These are phyloP conservation scores for Paecilomyces formosus DNA, from an alignment of 2,329 filamentous ascomycete species.

Conservation along the genomic window DNA sequence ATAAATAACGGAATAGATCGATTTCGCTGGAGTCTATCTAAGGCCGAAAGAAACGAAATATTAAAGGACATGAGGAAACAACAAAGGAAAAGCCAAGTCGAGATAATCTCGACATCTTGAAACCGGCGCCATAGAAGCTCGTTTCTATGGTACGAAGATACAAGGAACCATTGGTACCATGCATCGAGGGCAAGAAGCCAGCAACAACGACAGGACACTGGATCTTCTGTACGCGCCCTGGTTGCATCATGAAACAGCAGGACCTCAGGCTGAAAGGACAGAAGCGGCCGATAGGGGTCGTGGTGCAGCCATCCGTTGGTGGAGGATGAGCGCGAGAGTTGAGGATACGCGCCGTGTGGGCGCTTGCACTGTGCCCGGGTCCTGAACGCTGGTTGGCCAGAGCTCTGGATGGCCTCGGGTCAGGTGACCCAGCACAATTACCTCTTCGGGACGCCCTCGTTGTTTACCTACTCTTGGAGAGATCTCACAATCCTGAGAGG, in stretches of 20 bases:
- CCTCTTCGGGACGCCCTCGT: not conserved
- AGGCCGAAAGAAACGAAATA: not conserved
- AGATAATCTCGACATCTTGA: constrained; percentile 7
- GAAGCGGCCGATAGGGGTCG: constrained; percentile 3
- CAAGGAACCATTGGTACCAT: not conserved
- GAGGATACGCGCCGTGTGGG: constrained; percentile 16
- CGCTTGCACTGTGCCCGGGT: constrained; percentile 10
- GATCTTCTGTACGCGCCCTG: constrained; percentile 18
- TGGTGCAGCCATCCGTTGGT: constrained; percentile 4
- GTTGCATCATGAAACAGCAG: constrained; percentile 17
- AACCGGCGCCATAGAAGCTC: constrained; percentile 1
- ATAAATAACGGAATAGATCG: not conserved
- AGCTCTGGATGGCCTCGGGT: constrained; percentile 6
- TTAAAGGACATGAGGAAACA: not conserved
- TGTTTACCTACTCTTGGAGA: not conserved
- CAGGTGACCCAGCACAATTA: constrained; percentile 7
- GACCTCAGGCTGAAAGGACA: constrained; percentile 5
- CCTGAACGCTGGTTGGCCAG: not conserved
- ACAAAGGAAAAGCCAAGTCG: constrained; percentile 1
- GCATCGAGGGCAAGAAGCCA: constrained; percentile 4
- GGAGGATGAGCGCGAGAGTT: constrained; percentile 4
- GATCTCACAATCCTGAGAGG: too few species aligned
- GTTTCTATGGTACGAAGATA: not conserved
- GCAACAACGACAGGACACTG: constrained; percentile 16
- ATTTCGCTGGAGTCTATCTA: not conserved